phyloP scores from a whole-genome alignment of 2,329 filamentous ascomycete species.

The Tetracladium maxilliforme region DNA sequence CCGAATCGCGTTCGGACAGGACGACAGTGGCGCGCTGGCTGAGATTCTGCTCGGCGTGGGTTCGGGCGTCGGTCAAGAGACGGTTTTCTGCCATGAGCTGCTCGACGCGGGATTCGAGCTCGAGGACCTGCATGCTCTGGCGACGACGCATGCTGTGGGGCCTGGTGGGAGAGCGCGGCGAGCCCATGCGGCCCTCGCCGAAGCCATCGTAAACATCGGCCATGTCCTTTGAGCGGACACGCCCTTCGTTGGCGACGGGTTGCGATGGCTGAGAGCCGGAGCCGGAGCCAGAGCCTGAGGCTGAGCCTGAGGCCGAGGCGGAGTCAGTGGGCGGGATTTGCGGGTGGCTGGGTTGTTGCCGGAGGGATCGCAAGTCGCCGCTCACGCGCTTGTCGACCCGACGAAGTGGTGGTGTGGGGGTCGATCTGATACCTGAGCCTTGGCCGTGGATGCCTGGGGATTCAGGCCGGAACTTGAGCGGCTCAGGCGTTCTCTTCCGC shows the following conservation, averaged over 20 bases:
- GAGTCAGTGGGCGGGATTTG: conserved; percentile 17
- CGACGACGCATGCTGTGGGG: conserved; percentile 92
- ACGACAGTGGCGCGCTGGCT: conserved; percentile 51
- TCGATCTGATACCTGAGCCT: too few relatives aligned
- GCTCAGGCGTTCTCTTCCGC: too few relatives aligned
- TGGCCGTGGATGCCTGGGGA: too few relatives aligned
- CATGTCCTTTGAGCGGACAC: conserved; percentile 74
- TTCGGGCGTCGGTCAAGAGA: conserved; percentile 57
- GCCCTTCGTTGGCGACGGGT: conserved; percentile 79
- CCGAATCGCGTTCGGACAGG: conserved; percentile 68
- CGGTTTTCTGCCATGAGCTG: conserved; percentile 78
- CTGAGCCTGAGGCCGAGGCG: conserved; percentile 26
- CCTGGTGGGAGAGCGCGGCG: conserved; percentile 82
- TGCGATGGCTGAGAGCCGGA: conserved; percentile 34
- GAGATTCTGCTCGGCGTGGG: conserved; percentile 50
- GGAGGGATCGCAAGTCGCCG: conserved; percentile 61
- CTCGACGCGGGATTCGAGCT: conserved; percentile 76
- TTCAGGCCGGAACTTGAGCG: too few relatives aligned
- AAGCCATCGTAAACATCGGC: conserved; percentile 92
- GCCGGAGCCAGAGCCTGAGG: conserved; percentile 13
- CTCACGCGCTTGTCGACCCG: conserved; percentile 53
- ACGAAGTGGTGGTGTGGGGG: conserved; percentile 53
- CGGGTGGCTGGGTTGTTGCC: conserved; percentile 32
- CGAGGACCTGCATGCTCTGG: conserved; percentile 93
- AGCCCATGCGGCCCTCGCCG: conserved; percentile 75